Conservation (phyloP, 495 filamentous ascomycete genomes). For the Tuber calosporum region DNA sequence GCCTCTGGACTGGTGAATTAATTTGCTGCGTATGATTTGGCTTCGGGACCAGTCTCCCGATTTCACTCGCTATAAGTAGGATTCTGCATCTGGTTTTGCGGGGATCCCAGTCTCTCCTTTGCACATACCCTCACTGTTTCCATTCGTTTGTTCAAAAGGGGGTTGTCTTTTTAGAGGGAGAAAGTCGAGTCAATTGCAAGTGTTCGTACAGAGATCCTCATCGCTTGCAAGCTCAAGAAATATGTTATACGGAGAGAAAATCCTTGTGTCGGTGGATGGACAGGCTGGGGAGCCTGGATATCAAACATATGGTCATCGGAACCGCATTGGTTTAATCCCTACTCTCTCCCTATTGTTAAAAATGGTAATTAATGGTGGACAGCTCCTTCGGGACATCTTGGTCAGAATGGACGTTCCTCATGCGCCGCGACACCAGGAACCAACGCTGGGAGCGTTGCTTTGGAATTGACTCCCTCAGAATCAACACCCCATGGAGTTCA, state of each 20-base stretch:
- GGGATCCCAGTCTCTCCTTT: neutral
- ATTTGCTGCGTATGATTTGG: neutral
- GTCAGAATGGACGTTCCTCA: conserved; percentile 18
- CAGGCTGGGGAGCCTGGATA: conserved; percentile 7
- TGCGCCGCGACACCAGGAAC: conserved; percentile 10
- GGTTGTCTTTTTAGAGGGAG: neutral
- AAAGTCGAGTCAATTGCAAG: neutral
- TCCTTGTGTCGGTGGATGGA: conserved; percentile 20
- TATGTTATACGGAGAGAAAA: conserved; percentile 8
- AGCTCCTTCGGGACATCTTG: conserved; percentile 18
- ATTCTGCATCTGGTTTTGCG: neutral
- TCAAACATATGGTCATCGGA: conserved; percentile 15
- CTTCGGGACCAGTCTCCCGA: neutral
- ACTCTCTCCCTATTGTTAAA: neutral
- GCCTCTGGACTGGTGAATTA: neutral
- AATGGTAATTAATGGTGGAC: neutral
- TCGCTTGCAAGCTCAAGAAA: neutral
- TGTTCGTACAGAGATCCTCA: neutral
- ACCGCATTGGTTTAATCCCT: conserved; percentile 11
- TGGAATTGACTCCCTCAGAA: conserved; percentile 13
- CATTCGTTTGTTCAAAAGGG: neutral
- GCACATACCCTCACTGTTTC: neutral
- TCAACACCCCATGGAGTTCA: conserved; percentile 10
- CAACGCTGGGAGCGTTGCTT: conserved; percentile 12
- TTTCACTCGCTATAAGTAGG: neutral